Conservation (phyloP, 2,329 filamentous ascomycete species). For the Graphilbum ipis-grandicollis region DNA sequence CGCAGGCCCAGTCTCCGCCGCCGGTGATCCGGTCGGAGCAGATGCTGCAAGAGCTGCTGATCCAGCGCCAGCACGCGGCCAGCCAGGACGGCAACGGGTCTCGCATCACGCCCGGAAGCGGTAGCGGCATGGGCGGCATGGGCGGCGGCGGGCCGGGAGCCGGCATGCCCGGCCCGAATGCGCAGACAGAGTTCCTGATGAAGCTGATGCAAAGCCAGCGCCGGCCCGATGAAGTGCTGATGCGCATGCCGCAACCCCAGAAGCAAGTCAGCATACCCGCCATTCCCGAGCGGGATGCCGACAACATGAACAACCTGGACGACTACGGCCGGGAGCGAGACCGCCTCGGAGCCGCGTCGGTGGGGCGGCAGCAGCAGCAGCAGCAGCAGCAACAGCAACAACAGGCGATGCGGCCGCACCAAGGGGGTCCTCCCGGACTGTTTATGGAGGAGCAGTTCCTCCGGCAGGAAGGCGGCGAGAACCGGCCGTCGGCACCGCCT, state of each 20-base stretch:
- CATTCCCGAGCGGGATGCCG: constrained; percentile 29
- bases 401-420: constrained; percentile 24
- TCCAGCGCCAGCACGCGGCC: constrained; percentile 37
- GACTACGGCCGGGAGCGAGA: constrained; percentile 4
- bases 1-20: constrained; percentile 19
- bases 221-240: constrained; percentile 32
- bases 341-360: constrained; percentile 12
- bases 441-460: constrained; percentile 34
- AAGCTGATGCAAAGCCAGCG: constrained; percentile 54
- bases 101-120: constrained; percentile 10
- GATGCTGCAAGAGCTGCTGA: constrained; percentile 41
- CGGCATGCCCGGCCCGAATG: constrained; percentile 21
- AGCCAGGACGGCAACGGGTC: constrained; percentile 23
- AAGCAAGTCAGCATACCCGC: constrained; percentile 28
- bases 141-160: not conserved
- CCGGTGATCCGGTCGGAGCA: constrained; percentile 34
- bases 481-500: constrained; percentile 18
- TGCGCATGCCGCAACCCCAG: constrained; percentile 34
- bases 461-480: constrained; percentile 28
- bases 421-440: constrained; percentile 31
- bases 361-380: constrained; percentile 16
- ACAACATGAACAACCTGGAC: too few relatives aligned
- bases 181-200: constrained; percentile 71
- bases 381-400: too few relatives aligned
- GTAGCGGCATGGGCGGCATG: not conserved